These are phyloP conservation scores for Amphirosellinia nigrospora DNA, from an alignment of 495 filamentous ascomycete species.

Conservation along the genomic window DNA sequence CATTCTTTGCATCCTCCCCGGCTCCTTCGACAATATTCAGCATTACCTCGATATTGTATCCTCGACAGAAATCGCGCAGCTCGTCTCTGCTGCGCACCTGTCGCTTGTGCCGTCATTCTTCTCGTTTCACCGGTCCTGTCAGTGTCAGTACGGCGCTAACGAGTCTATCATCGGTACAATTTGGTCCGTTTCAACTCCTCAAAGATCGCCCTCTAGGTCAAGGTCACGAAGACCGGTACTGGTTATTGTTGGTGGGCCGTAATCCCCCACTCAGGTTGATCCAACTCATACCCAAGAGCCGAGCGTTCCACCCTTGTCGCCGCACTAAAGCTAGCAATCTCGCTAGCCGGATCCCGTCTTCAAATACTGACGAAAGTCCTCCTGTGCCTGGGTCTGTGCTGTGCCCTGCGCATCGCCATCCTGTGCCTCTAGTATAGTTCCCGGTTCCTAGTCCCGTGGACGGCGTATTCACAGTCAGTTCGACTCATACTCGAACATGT, in stretches of 20 bases:
- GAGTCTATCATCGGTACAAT: not conserved
- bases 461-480: not conserved
- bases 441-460: not conserved
- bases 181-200: not conserved
- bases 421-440: not conserved
- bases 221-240: not conserved
- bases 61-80: conserved; percentile 16
- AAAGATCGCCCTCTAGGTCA: not conserved
- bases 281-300: conserved; percentile 10
- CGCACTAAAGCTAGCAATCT: conserved; percentile 20
- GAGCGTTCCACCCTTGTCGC: conserved; percentile 23
- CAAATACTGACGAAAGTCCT: conserved; percentile 18
- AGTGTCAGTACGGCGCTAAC: conserved; percentile 5
- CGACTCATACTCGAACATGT: conserved; percentile 22
- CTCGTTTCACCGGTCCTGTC: not conserved
- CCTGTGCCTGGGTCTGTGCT: conserved; percentile 10
- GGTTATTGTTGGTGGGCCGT: conserved; percentile 15
- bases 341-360: conserved; percentile 15
- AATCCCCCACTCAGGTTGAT: conserved; percentile 18
- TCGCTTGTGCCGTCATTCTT: not conserved
- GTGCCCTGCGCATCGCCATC: not conserved
- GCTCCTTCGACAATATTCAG: not conserved
- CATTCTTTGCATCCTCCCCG: conserved; percentile 1
- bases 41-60: conserved; percentile 3
- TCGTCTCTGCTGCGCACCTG: not conserved